Base-by-base conservation (phyloP, 1,284 basidiomycete species). In the Sanghuangporus sanghuang region DNA sequence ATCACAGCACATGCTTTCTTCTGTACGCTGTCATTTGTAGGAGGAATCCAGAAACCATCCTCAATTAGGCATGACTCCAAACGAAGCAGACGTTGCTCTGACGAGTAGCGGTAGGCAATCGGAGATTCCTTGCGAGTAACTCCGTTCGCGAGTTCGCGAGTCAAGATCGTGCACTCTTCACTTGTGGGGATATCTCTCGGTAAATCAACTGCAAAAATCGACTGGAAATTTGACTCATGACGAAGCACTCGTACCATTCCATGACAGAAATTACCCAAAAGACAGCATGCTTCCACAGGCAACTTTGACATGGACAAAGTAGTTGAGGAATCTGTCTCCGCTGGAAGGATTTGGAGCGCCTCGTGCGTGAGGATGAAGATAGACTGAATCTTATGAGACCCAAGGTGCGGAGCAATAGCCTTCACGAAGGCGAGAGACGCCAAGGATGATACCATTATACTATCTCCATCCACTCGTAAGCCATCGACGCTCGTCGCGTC, bases 1-100 rank as follows among this genome's bases (percentile, higher is more conserved):
- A 74, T 70, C 18, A 74, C 69, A 0, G 71, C 67, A 9, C 69
- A 67, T 16, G 71, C 71, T 1, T 52, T 50, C 7, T 52, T 14
- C 55, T 58, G 21, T 9, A 52, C 32, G 23, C 16, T 16, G 16
- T 54, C 58, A 9, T 44, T 49, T 21, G 42, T 14, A 3, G 40
- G n/a, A 8, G 58, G 58, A 2, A 40, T 36, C 58, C 57, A 60
- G 57, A 61, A 53, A 27, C 52, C 52, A 14, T 62, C 60, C 16
- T 62, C 60, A 27, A 62, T 42, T n/a, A 62, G 52, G 3, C 32
- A 53, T 7, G 63, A 18, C 36, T 59, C 48, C 27, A 60, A 42
- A 27, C 58, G 63, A 32, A 53, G 21, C 14, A 48, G 38, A n/a
- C 49, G 23, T 12, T n/a, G 40, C n/a, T 56, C 52, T 23, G 46